Conservation (phyloP, 2,329 filamentous ascomycete species). For the Ascochyta clinopodiicola region DNA sequence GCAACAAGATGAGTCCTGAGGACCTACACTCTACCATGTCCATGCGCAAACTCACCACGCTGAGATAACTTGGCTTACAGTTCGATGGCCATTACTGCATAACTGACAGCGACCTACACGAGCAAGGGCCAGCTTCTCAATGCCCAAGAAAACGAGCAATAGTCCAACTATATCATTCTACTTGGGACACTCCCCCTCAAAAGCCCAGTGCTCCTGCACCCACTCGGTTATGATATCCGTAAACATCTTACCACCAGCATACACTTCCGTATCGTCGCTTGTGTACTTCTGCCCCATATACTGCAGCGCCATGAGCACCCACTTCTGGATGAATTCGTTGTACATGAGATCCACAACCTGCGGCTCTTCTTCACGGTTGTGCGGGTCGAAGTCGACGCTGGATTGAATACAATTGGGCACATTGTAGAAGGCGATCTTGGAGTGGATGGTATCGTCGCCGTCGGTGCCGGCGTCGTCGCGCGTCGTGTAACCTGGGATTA, state of each 20-base stretch:
- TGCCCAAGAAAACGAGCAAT: neutral
- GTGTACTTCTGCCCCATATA: slow-evolving; percentile 61
- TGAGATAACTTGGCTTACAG: neutral
- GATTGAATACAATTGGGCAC: slow-evolving; percentile 86
- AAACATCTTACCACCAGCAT: slow-evolving; percentile 61
- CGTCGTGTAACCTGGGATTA: slow-evolving; percentile 87
- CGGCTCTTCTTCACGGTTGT: slow-evolving; percentile 56
- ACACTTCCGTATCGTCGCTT: slow-evolving; percentile 58
- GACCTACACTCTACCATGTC: no score
- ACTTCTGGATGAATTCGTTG: slow-evolving; percentile 87
- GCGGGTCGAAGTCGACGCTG: slow-evolving; percentile 64
- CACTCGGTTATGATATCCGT: slow-evolving; percentile 66
- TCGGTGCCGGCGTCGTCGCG: slow-evolving; percentile 81
- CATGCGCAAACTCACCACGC: no score
- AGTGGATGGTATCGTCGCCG: slow-evolving; percentile 89
- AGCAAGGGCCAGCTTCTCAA: neutral
- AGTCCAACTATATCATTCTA: neutral
- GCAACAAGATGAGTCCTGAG: no score
- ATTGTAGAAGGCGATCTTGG: slow-evolving; percentile 73
- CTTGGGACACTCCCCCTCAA: slow-evolving; percentile 29
- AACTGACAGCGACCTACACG: neutral
- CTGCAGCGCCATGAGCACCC: slow-evolving; percentile 77
- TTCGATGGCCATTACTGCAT: neutral
- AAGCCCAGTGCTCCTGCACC: slow-evolving; percentile 63
- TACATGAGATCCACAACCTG: slow-evolving; percentile 87